Percentiles rank a stretch among this genome's conserved stretches.
phyloP scores from a whole-genome alignment of 345 rosid species.

The Durio zibethinus region DNA sequence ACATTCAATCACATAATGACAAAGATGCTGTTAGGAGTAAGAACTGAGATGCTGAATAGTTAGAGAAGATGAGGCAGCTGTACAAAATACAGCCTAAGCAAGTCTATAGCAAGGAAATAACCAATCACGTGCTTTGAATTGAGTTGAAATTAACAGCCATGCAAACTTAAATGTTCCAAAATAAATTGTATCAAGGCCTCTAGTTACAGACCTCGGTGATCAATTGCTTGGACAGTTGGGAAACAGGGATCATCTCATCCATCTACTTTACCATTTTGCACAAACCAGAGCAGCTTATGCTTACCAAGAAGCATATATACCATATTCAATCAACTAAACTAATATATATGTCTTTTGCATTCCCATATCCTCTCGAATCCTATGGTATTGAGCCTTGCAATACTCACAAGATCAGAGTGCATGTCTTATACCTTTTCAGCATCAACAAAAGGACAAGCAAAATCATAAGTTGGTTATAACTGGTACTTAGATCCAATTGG shows the following conservation, averaged over 20 bases:
- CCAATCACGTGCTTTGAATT: not conserved
- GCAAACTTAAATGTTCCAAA: conserved; percentile 63
- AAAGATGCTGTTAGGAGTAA: not conserved
- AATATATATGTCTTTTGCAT: conserved; percentile 51
- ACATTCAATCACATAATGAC: not conserved
- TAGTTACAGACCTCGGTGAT: conserved; percentile 68
- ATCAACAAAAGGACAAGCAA: conserved; percentile 91
- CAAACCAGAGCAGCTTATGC: conserved; percentile 92
- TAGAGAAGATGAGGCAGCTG: not conserved
- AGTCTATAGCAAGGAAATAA: not conserved
- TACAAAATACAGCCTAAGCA: not conserved
- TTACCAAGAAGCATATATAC: conserved; percentile 78
- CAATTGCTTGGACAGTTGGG: conserved; percentile 93
- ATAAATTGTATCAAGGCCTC: conserved; percentile 85
- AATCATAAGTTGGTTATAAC: conserved; percentile 90
- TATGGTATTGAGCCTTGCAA: conserved; percentile 68
- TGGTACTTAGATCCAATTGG: conserved; percentile 74
- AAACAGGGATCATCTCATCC: conserved; percentile 96
- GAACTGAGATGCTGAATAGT: not conserved
- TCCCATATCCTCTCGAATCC: conserved; percentile 80
- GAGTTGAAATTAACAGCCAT: not conserved
- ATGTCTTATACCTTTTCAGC: conserved; percentile 68
- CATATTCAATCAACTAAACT: conserved; percentile 75
- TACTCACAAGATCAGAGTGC: conserved; percentile 84
- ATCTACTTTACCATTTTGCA: conserved; percentile 66